These are phyloP conservation scores for Penicillium bovifimosum DNA, from an alignment of 495 filamentous ascomycete genomes.

Conservation along the genomic window DNA sequence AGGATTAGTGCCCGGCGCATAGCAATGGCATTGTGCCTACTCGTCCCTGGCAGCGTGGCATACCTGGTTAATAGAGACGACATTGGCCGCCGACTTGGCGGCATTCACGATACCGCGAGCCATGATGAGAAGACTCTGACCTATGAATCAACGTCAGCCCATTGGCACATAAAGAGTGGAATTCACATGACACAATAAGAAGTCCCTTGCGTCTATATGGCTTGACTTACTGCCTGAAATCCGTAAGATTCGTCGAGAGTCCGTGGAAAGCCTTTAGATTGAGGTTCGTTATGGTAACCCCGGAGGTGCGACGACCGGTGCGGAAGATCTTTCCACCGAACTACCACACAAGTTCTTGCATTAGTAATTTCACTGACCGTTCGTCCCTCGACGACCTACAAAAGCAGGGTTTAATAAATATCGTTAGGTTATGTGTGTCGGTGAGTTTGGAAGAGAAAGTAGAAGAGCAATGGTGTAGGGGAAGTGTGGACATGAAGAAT, in stretches of 20 bases:
- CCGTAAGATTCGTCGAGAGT: slow-evolving; percentile 10
- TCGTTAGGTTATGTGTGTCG: background rate
- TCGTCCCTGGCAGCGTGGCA: background rate
- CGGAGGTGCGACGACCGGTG: slow-evolving; percentile 12
- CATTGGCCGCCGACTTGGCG: slow-evolving; percentile 40
- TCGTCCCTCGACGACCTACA: background rate
- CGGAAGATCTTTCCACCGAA: slow-evolving; percentile 13
- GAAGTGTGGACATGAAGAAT: background rate
- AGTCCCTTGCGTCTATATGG: background rate
- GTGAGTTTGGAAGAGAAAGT: background rate
- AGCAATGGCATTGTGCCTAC: background rate
- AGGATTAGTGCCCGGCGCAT: background rate
- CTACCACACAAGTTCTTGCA: slow-evolving; percentile 3
- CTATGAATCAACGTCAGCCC: slow-evolving; percentile 14
- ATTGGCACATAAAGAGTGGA: background rate
- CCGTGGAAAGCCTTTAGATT: slow-evolving; percentile 6
- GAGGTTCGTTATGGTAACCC: slow-evolving; percentile 15
- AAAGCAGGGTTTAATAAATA: background rate
- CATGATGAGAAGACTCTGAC: slow-evolving; percentile 34
- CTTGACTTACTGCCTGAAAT: slow-evolving; percentile 15
- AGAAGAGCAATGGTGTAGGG: background rate
- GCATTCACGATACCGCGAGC: slow-evolving; percentile 38
- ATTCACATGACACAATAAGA: too few species aligned
- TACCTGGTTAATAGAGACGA: slow-evolving; percentile 37
- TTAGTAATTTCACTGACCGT: slow-evolving; percentile 1